Conservation (phyloP, 345 rosid genomes). For the Linum tenue region DNA sequence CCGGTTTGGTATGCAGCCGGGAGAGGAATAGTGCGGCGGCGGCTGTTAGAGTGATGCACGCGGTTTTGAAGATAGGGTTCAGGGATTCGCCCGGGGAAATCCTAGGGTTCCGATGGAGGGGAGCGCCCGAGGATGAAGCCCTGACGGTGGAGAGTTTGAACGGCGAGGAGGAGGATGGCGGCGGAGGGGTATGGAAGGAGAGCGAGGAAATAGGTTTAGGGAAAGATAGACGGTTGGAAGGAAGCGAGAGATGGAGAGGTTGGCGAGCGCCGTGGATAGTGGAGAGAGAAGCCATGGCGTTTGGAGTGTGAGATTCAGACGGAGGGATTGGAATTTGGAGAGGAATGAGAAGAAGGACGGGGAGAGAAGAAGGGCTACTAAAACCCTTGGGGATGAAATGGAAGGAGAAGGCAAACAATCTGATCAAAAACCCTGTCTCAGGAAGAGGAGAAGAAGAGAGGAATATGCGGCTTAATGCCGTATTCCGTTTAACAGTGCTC, state of each 20-base stretch:
- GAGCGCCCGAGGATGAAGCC: slow-evolving; percentile 29
- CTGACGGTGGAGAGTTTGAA: slow-evolving; percentile 30
- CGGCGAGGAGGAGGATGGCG: slow-evolving; percentile 19
- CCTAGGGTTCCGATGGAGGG: slow-evolving; percentile 12
- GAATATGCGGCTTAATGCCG: no score
- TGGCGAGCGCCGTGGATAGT: slow-evolving; percentile 28
- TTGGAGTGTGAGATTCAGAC: background rate
- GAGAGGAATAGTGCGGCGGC: slow-evolving; percentile 52
- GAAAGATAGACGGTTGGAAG: slow-evolving; percentile 30
- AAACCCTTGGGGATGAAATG: background rate
- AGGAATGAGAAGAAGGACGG: background rate
- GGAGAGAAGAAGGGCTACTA: background rate
- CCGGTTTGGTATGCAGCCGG: slow-evolving; percentile 42
- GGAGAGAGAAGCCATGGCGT: slow-evolving; percentile 52
- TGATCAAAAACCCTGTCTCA: no score
- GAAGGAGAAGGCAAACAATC: no score
- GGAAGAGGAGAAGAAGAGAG: no score
- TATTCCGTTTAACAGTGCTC: no score
- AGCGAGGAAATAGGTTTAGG: slow-evolving; percentile 25
- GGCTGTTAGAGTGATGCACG: slow-evolving; percentile 45
- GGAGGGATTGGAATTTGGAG: background rate
- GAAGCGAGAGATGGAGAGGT: slow-evolving; percentile 39
- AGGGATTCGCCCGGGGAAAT: slow-evolving; percentile 23
- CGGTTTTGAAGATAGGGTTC: slow-evolving; percentile 33
- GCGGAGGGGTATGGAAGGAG: slow-evolving; percentile 28